phyloP scores from a whole-genome alignment of 2,329 filamentous ascomycete species.

The Calonectria leucothoes region DNA sequence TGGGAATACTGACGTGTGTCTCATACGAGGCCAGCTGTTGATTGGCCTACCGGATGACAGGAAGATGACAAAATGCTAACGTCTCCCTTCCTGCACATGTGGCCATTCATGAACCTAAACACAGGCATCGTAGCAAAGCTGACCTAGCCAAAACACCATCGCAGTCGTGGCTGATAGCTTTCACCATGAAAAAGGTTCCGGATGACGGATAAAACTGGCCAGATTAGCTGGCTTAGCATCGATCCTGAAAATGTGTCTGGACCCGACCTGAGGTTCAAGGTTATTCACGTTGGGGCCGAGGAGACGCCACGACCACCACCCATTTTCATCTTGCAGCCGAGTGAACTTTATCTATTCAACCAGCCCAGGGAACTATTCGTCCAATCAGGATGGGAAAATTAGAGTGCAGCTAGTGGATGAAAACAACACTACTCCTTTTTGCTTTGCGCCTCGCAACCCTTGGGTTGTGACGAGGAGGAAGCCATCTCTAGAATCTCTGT shows the following conservation, averaged over 20 bases:
- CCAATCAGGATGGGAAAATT: background rate
- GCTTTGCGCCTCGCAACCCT: background rate
- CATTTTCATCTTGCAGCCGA: background rate
- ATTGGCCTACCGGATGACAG: background rate
- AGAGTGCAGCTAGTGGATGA: background rate
- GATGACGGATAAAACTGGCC: background rate
- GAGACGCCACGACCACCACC: background rate
- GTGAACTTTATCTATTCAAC: background rate
- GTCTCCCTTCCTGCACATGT: background rate
- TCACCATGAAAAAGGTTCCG: background rate
- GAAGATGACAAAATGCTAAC: background rate
- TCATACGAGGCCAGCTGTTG: background rate
- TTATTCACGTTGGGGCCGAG: background rate
- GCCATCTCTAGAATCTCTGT: background rate
- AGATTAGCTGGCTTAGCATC: background rate
- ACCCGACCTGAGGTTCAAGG: background rate
- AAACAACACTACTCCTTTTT: background rate
- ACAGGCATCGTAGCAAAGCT: background rate
- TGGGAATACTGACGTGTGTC: background rate
- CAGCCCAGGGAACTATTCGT: background rate
- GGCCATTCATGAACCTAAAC: background rate
- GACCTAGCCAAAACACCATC: background rate
- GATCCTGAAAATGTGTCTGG: background rate
- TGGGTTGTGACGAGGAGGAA: background rate
- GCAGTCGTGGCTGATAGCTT: background rate